Base-by-base conservation (phyloP, 805 yeast species). In the Ogataea nonfermentans region DNA sequence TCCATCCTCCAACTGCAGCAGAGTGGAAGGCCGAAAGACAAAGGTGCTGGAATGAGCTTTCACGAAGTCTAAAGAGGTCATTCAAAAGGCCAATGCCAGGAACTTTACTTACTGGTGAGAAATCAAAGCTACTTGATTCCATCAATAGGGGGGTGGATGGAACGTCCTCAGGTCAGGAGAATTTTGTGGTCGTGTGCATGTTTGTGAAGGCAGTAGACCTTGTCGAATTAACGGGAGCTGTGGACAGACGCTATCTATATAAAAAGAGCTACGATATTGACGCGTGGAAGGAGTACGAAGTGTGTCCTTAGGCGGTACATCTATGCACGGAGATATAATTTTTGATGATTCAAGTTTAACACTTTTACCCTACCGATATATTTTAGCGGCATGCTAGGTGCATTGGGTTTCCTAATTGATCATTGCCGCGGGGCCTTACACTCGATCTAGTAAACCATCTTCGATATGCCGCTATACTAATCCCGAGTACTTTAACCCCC, bases 91-190 rank as follows among this genome's bases (percentile, higher is more conserved):
- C 95, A 0, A 62, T 71, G 1, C 95, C 95, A 2, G 82, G 82
- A n/a, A 64, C 78, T 2, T 62, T 66, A 15, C 55, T 87, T 55
- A 74, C 76, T 9, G 68, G 67, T 6, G 80, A 77, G 29, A 76
- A 76, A 41, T 67, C 69, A 25, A 76, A 76, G 49, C 58, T 69
- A 40, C 62, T 87, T 30, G 95, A 87, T 60, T 76, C 84, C 37
- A 81, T 87, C 32, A 70, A 75, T 33, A 71, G 95, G 50, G 91
- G 95, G 9, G 95, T 87, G 12, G 95, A 87, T 61, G 95, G 95
- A 6, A 79, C 76, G 22, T 77, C 76, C 19, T 79, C 82, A 1
- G 77, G 75, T 10, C 63, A 73, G 40, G 80, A 78, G 54, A 79
- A 84, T 57, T 86, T 83, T 56, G 78, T 79, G 1, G 76, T 85